phyloP scores from a whole-genome alignment of 1,284 basidiomycete species.

The Malassezia caprae region DNA sequence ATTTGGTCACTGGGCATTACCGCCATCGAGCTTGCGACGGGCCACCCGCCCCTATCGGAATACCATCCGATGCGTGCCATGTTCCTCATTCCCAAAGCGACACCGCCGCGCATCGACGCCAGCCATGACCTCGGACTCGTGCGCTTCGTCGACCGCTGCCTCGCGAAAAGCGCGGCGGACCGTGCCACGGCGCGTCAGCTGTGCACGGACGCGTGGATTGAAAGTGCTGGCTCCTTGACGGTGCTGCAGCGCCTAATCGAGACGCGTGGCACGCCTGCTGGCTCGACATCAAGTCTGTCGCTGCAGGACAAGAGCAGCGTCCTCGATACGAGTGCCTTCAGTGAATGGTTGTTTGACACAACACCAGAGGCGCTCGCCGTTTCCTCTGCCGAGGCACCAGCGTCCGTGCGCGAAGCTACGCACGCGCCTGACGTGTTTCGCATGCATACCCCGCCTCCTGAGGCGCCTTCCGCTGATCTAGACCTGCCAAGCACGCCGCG shows the following conservation, averaged over 20 bases:
- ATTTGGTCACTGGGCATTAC: constrained; percentile 52
- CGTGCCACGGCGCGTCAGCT: constrained; percentile 83
- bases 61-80: constrained; percentile 52
- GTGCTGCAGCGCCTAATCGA: constrained; percentile 39
- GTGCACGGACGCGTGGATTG: constrained; percentile 82
- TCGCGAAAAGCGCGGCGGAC: constrained; percentile 83
- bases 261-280: neutral
- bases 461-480: neutral
- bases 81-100: constrained; percentile 55
- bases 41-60: constrained; percentile 51
- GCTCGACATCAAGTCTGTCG: constrained; percentile 53
- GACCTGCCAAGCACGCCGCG: neutral
- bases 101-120: constrained; percentile 80
- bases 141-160: constrained; percentile 78
- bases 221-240: constrained; percentile 53
- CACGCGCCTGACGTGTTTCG: neutral
- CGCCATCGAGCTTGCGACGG: constrained; percentile 51
- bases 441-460: neutral
- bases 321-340: constrained; percentile 7
- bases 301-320: neutral
- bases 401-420: neutral
- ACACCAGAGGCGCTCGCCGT: neutral
- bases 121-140: constrained; percentile 73
- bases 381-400: neutral
- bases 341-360: constrained; percentile 15